A percentile compares a stretch with the other conserved stretches of the same genome.
Evolutionary conservation across 768 basidiomycete species (phyloP).

Genomic region (Neoboletus subvelutipes): DNA sequence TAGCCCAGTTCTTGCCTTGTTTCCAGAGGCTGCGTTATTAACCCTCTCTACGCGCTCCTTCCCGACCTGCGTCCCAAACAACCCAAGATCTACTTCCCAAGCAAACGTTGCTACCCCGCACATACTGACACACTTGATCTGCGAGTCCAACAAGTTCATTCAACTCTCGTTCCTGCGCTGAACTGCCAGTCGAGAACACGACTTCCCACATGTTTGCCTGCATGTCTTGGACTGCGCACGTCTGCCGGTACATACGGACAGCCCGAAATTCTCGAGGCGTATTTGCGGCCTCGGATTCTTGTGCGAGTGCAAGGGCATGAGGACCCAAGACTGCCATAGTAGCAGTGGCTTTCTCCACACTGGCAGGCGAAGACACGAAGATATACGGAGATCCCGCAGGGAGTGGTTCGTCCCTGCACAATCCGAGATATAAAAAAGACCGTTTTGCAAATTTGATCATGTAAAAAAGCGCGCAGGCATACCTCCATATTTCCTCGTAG

Average conservation of each 20-base stretch:
- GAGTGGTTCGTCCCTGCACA: slow-evolving; percentile 21
- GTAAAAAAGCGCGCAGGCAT: not conserved
- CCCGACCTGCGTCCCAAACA: slow-evolving; percentile 22
- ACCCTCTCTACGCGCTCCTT: not conserved
- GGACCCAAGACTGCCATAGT: slow-evolving; percentile 26
- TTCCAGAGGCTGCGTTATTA: not conserved
- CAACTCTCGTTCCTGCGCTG: slow-evolving; percentile 13
- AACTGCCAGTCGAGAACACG: slow-evolving; percentile 16
- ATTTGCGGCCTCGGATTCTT: slow-evolving; percentile 1
- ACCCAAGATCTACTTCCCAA: slow-evolving; percentile 18
- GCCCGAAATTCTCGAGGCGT: slow-evolving; percentile 9
- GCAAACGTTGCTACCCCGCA: not conserved
- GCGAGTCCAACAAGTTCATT: slow-evolving; percentile 13
- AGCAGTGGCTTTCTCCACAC: slow-evolving; percentile 13
- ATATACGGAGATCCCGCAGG: slow-evolving; percentile 13
- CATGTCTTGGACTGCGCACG: not conserved
- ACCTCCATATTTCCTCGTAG: slow-evolving; percentile 27
- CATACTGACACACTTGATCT: not conserved
- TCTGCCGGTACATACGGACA: slow-evolving; percentile 16
- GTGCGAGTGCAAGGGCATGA: slow-evolving; percentile 25
- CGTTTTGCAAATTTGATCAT: not conserved
- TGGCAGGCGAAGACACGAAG: slow-evolving; percentile 22
- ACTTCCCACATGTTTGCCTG: slow-evolving; percentile 2
- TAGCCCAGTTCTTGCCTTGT: not conserved
- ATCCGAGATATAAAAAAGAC: not conserved